A percentile compares a stretch with the other conserved stretches of the same genome.
Evolutionary conservation across 352 stramenopile genomes (phyloP).

Genomic region (Phytopythium helicoides): DNA sequence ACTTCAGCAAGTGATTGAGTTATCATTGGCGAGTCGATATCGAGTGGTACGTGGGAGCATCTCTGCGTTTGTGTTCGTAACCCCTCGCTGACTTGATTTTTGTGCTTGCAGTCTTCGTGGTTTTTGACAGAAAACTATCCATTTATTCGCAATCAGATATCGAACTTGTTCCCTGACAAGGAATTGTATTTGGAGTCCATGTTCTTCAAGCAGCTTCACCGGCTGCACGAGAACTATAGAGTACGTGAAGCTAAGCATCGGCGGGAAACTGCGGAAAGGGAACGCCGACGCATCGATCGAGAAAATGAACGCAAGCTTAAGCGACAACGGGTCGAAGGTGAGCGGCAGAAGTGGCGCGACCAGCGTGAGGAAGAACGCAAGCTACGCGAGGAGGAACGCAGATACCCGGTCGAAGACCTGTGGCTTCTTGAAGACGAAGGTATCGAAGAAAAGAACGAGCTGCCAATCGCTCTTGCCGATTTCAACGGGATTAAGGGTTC

Average conservation of each 20-base stretch:
- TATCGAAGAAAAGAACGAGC: conserved; percentile 13
- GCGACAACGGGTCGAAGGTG: conserved; percentile 43
- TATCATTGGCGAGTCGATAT: conserved; percentile 71
- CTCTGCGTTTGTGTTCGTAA: conserved; percentile 7
- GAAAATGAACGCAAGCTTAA: conserved; percentile 56
- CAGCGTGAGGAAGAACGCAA: conserved; percentile 67
- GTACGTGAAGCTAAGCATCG: conserved; percentile 52
- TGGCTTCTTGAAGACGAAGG: conserved; percentile 49
- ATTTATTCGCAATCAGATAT: conserved; percentile 81
- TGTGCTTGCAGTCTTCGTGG: conserved; percentile 53
- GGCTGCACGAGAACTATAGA: conserved; percentile 63
- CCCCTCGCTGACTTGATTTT: conserved; percentile 4
- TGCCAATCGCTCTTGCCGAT: conserved; percentile 35
- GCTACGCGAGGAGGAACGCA: conserved; percentile 51
- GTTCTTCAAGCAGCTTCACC: conserved; percentile 84
- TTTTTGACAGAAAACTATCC: conserved; percentile 84
- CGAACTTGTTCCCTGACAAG: conserved; percentile 70
- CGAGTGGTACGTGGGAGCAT: conserved; percentile 47
- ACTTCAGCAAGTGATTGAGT: conserved; percentile 77
- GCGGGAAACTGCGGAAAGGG: conserved; percentile 56
- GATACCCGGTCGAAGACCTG: conserved; percentile 74
- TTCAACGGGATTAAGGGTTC: conserved; percentile 53
- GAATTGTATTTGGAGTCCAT: conserved; percentile 77
- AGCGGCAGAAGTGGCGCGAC: conserved; percentile 42
- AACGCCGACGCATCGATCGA: conserved; percentile 53